A percentile compares a stretch with the other conserved stretches of the same genome.
Evolutionary conservation across 2,329 filamentous ascomycete genomes (phyloP).

Genomic region (Dothideomycetes sp.): DNA sequence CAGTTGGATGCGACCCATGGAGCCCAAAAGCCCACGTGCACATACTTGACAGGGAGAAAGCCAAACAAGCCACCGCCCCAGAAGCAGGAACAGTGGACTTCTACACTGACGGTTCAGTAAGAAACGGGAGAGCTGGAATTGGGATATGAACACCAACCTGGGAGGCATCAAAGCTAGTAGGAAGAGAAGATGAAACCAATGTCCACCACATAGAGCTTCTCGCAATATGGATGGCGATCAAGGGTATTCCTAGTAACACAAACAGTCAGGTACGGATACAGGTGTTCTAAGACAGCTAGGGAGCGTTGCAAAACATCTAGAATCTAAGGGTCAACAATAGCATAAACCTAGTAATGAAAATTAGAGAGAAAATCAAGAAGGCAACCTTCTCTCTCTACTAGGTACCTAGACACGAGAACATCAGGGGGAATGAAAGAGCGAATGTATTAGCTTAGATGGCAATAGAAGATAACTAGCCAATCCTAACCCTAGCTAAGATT

Average conservation of each 20-base stretch:
- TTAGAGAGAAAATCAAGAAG: background rate
- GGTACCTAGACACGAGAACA: background rate
- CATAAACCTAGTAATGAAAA: background rate
- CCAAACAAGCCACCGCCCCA: background rate
- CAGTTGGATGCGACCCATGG: background rate
- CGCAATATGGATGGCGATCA: slow-evolving; percentile 4
- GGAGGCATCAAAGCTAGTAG: background rate
- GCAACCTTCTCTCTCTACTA: background rate
- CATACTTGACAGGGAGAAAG: background rate
- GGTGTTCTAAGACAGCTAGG: background rate
- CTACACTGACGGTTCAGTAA: background rate
- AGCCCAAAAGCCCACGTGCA: background rate
- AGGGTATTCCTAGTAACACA: background rate
- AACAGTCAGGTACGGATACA: background rate
- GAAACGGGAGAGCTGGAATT: background rate
- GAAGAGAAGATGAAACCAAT: background rate
- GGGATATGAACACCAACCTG: background rate
- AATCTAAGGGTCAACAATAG: background rate
- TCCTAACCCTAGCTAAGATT: background rate
- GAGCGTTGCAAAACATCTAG: background rate
- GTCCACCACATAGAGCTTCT: background rate
- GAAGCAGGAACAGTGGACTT: background rate
- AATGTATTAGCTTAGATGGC: background rate
- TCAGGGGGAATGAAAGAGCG: background rate
- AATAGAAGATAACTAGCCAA: background rate